Evolutionary conservation across 1,284 basidiomycete genomes (phyloP), one percentile per base, ranked within the genome.

Genomic region (Cutaneotrichosporon sp.): DNA sequence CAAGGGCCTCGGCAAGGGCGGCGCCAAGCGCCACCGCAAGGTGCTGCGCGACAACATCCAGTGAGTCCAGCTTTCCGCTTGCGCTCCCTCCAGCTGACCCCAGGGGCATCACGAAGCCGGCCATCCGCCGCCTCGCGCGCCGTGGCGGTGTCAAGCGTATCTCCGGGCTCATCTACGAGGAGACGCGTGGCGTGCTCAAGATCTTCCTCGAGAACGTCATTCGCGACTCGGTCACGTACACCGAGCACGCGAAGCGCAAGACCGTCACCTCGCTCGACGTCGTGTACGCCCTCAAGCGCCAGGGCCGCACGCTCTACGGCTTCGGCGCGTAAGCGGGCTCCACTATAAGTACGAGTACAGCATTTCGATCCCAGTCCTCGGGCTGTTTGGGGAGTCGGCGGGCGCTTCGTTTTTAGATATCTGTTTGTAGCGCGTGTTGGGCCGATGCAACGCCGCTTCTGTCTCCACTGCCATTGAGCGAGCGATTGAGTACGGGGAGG

Each of bases 121-220:
- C 91, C 69, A 93, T 95, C 80, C 90, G 92, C 72, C 90, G 92
- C 84, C 89, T 95, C 67, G 92, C 92, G 47, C 91, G 92, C 80
- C 89, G 92, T 85, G 93, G 92, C 78, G 91, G 91, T 88, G 91
- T 93, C 77, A 93, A 94, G 84, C 90, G 90, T 89, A 92, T 92
- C 80, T 92, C 91, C 59, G 90, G 90, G 77, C 85, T 92, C 70
- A 92, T 94, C 82, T 94, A 94, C 81, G 91, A 94, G 81, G 92
- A 94, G 87, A 93, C 91, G 63, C 90, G 92, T 70, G 86, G 89
- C 81, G 88, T 90, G 51, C 84, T 92, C 74, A 89, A 89, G 82
- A 87, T 89, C 75, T 88, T 88, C 83, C 72, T 79, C 56, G 78
- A 81, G 73, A 75, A 76, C 85, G 89, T 92, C 78, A 92, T 94